Evolutionary conservation across 441 rosid species (phyloP).

Genomic region (Aleurites moluccanus): DNA sequence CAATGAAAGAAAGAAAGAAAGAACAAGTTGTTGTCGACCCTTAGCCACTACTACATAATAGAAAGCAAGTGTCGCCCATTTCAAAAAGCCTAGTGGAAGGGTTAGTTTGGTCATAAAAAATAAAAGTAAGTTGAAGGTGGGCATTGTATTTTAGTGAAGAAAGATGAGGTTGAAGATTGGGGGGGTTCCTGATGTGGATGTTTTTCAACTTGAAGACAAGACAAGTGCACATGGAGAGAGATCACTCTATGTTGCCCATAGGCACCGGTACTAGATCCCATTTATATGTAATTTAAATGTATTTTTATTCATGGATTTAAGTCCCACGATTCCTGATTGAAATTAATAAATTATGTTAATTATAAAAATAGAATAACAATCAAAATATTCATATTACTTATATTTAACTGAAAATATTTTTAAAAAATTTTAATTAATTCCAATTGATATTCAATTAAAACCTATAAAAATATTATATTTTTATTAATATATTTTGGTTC

Average conservation of each 20-base stretch:
- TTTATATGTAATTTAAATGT: too few relatives aligned
- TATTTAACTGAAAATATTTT: too few relatives aligned
- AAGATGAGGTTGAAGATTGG: conserved; percentile 20
- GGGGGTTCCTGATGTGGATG: conserved; percentile 30
- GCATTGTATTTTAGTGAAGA: conserved; percentile 26
- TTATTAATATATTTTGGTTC: too few relatives aligned
- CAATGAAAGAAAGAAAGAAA: background rate
- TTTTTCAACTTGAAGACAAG: conserved; percentile 50
- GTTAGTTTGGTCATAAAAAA: conserved; percentile 18
- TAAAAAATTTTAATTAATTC: too few relatives aligned
- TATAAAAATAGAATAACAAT: too few relatives aligned
- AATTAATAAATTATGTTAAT: too few relatives aligned
- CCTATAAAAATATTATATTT: too few relatives aligned
- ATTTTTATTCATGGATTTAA: too few relatives aligned
- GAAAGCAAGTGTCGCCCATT: background rate
- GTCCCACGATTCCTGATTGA: too few relatives aligned
- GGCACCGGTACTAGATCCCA: too few relatives aligned
- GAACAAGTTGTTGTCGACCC: background rate
- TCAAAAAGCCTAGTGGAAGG: conserved; percentile 32
- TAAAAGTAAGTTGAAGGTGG: conserved; percentile 22
- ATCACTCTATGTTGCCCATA: background rate
- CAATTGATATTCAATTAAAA: too few relatives aligned
- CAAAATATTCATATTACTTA: too few relatives aligned
- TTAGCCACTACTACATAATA: background rate
- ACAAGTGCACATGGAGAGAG: conserved; percentile 52